Percentiles rank a stretch among this genome's conserved stretches.
These are phyloP conservation scores for Dryas alaskensis DNA, from an alignment of 306 rosid genomes.

Conservation along the genomic window DNA sequence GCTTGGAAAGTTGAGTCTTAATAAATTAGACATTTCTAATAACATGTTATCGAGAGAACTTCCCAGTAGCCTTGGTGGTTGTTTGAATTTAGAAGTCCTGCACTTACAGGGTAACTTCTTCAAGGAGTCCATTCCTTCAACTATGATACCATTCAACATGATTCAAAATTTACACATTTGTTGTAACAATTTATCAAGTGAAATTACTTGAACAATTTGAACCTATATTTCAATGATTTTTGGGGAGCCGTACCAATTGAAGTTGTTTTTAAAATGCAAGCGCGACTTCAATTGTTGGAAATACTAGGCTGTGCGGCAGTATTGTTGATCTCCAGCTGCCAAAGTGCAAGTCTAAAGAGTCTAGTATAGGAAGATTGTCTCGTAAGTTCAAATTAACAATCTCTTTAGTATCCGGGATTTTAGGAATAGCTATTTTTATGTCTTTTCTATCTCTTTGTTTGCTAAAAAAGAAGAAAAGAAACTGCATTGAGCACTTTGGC, in stretches of 20 bases:
- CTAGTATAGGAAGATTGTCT: too few species aligned
- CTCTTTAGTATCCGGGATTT: too few species aligned
- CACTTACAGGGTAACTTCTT: background rate
- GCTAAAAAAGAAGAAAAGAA: too few species aligned
- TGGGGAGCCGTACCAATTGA: background rate
- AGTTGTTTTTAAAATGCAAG: background rate
- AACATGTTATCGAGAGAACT: conserved; percentile 1
- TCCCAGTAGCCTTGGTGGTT: background rate
- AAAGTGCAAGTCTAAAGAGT: background rate
- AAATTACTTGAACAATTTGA: background rate
- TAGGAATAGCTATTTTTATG: too few species aligned
- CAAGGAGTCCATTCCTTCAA: too few species aligned
- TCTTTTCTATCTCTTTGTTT: too few species aligned
- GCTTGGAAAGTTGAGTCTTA: background rate
- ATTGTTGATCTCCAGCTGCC: background rate
- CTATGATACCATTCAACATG: background rate
- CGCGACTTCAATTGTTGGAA: conserved; percentile 2
- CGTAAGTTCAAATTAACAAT: background rate
- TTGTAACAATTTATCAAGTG: background rate
- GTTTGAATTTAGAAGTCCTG: background rate
- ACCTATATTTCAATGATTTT: background rate
- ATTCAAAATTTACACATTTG: background rate
- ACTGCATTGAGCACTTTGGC: too few species aligned
- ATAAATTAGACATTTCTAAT: background rate
- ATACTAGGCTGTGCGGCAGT: background rate